Percentiles rank a stretch among this genome's conserved stretches.
These are phyloP conservation scores for Diplodia mutila DNA, from an alignment of 2,329 filamentous ascomycete genomes.

Conservation along the genomic window DNA sequence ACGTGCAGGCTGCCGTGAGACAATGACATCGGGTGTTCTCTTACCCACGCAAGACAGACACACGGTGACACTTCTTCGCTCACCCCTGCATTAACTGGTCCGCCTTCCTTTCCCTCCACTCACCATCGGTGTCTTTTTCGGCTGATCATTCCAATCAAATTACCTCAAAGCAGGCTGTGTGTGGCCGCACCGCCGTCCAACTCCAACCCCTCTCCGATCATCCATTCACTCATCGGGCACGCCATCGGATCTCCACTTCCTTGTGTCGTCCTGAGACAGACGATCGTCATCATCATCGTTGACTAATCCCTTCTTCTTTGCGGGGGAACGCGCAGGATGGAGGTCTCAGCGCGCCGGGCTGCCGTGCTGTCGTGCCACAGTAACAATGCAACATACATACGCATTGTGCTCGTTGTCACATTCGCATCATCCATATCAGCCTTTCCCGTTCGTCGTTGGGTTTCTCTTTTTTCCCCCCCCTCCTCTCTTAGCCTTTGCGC, in stretches of 20 bases:
- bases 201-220: background rate
- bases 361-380: background rate
- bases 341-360: background rate
- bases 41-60: background rate
- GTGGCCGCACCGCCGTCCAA: background rate
- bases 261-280: background rate
- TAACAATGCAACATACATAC: background rate
- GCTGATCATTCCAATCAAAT: background rate
- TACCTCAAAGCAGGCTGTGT: background rate
- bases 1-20: constrained; percentile 11
- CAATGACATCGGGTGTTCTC: background rate
- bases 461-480: background rate
- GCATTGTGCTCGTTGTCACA: background rate
- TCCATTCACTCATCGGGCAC: background rate
- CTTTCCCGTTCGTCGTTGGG: background rate
- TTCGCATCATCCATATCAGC: background rate
- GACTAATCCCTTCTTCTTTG: background rate
- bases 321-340: background rate
- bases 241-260: background rate
- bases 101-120: background rate
- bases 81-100: background rate
- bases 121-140: background rate
- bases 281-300: background rate
- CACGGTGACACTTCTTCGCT: background rate
- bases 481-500: background rate